These are phyloP conservation scores for Russula sp. DNA, from an alignment of 768 basidiomycete species.

Conservation along the genomic window DNA sequence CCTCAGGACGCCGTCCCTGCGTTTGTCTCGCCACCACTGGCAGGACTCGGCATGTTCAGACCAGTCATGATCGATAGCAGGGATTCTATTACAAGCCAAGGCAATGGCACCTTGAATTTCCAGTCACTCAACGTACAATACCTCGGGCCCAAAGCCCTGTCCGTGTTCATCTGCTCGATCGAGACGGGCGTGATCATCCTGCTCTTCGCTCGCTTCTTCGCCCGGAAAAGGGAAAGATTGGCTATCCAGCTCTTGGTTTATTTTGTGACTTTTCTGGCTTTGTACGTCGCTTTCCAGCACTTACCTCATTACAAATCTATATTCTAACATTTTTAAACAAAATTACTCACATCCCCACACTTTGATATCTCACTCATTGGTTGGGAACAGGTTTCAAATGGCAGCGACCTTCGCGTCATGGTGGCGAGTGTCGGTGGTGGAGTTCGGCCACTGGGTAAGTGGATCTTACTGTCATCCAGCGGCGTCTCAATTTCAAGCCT, in stretches of 20 bases:
- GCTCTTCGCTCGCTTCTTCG: slow-evolving; percentile 32
- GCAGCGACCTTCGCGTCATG: slow-evolving; percentile 28
- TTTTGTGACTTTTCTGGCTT: slow-evolving; percentile 31
- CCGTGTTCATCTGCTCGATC: slow-evolving; percentile 30
- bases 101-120: background rate
- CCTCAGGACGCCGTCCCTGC: no score
- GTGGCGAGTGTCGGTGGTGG: slow-evolving; percentile 32
- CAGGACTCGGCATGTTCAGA: background rate
- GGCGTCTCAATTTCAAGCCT: background rate
- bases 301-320: no score
- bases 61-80: background rate
- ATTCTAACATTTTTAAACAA: background rate
- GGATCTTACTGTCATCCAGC: background rate
- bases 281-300: slow-evolving; percentile 26
- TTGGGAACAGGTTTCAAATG: slow-evolving; percentile 31
- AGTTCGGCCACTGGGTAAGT: slow-evolving; percentile 34
- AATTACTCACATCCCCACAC: background rate
- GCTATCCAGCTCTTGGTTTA: slow-evolving; percentile 31
- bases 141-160: slow-evolving; percentile 32
- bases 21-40: no score
- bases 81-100: background rate
- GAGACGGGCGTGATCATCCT: slow-evolving; percentile 34
- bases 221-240: slow-evolving; percentile 26
- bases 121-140: slow-evolving; percentile 6
- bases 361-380: background rate